phyloP scores from a whole-genome alignment of 257 asterid genomes.

The Ophiorrhiza pumila region DNA sequence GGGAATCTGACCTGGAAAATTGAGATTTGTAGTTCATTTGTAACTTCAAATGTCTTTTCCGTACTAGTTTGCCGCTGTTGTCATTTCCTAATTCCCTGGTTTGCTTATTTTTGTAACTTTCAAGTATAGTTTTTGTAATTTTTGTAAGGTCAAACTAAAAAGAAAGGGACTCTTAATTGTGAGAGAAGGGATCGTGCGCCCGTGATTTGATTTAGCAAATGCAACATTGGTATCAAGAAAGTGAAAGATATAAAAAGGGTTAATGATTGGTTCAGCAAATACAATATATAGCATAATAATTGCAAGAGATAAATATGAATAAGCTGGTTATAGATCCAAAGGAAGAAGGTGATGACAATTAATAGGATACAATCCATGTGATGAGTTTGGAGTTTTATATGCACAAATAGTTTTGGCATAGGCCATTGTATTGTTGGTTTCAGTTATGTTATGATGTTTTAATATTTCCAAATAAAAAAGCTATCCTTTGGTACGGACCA shows the following conservation, averaged over 20 bases:
- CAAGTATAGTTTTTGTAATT: background rate
- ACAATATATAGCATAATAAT: slow-evolving; percentile 3
- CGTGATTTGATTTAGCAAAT: background rate
- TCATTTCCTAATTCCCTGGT: background rate
- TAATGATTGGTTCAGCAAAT: background rate
- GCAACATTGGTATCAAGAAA: slow-evolving; percentile 1
- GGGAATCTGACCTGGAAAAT: background rate
- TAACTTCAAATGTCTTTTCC: background rate
- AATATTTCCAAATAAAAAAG: slow-evolving; percentile 15
- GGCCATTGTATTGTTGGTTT: slow-evolving; percentile 28
- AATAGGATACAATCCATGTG: slow-evolving; percentile 39
- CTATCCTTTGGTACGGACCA: background rate
- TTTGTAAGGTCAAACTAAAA: background rate
- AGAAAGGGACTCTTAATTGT: background rate
- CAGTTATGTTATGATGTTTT: slow-evolving; percentile 13
- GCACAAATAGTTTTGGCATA: slow-evolving; percentile 25
- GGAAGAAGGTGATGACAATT: slow-evolving; percentile 7
- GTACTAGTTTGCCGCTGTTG: background rate
- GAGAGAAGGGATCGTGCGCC: background rate
- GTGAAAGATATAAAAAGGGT: background rate
- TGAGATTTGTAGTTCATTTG: background rate
- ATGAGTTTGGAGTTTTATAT: slow-evolving; percentile 23
- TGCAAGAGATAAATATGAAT: background rate
- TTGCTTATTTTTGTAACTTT: background rate
- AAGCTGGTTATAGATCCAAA: background rate